Conservation (phyloP, 768 basidiomycete species). For the Galerina sulciceps region DNA sequence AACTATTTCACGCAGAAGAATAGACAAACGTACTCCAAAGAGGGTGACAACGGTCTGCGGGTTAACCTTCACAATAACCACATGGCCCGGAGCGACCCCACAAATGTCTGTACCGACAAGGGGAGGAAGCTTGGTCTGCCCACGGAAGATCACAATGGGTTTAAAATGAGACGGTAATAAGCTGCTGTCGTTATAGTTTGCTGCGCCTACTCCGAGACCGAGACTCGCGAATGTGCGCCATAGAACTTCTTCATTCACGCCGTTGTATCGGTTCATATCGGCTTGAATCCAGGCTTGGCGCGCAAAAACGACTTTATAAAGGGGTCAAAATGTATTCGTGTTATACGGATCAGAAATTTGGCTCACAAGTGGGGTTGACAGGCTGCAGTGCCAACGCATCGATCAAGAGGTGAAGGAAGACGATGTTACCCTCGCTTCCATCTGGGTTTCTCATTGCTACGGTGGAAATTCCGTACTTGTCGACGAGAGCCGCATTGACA, state of each 20-base stretch:
- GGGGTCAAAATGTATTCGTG: too few relatives aligned
- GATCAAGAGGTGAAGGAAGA: conserved; percentile 27
- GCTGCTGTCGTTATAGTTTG: conserved; percentile 19
- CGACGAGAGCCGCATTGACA: conserved; percentile 41
- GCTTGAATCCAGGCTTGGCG: conserved; percentile 39
- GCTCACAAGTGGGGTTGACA: conserved; percentile 28
- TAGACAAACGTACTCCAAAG: too few relatives aligned
- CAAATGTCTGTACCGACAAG: too few relatives aligned
- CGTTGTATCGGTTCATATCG: conserved; percentile 40
- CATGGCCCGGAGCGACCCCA: too few relatives aligned
- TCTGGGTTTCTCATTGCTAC: conserved; percentile 31
- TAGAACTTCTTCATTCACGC: conserved; percentile 39
- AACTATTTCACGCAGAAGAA: too few relatives aligned
- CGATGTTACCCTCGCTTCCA: conserved; percentile 24
- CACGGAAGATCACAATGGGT: too few relatives aligned
- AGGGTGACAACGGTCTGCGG: too few relatives aligned
- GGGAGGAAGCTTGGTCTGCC: too few relatives aligned
- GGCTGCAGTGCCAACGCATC: conserved; percentile 27
- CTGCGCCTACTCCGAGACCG: conserved; percentile 36
- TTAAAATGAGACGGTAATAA: too few relatives aligned
- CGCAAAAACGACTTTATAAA: too few relatives aligned
- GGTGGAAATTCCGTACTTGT: conserved; percentile 33
- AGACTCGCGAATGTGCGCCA: conserved; percentile 46
- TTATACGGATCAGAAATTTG: not conserved
- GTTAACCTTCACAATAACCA: too few relatives aligned